Evolutionary conservation across 805 yeast genomes (phyloP).

Genomic region (Naumovozyma dairenensis): DNA sequence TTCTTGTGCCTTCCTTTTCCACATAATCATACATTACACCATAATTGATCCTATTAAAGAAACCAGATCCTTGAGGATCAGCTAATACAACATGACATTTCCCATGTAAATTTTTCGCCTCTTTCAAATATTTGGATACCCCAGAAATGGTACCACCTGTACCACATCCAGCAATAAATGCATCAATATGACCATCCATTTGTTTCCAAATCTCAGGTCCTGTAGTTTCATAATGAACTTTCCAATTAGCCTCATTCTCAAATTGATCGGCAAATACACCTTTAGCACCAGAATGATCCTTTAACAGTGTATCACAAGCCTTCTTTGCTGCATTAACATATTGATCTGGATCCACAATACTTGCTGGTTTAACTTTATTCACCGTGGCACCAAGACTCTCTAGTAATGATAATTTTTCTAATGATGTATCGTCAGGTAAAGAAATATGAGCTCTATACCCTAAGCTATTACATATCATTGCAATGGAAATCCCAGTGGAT

Average conservation of each 20-base stretch:
- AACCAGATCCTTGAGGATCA: constrained; percentile 94
- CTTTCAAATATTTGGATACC: constrained; percentile 64
- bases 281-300: constrained; percentile 28
- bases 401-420: constrained; percentile 67
- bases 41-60: constrained; percentile 69
- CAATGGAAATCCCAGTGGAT: constrained; percentile 90
- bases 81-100: constrained; percentile 54
- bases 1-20: constrained; percentile 86
- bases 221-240: constrained; percentile 67
- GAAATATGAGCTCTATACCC: constrained; percentile 93
- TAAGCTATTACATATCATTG: constrained; percentile 76
- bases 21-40: constrained; percentile 91
- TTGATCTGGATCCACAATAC: constrained; percentile 87
- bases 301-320: constrained; percentile 43
- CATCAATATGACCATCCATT: constrained; percentile 53
- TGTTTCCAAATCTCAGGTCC: constrained; percentile 91
- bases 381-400: constrained; percentile 70
- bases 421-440: constrained; percentile 85
- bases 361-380: constrained; percentile 85
- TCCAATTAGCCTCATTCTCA: constrained; percentile 89
- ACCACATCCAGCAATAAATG: constrained; percentile 85
- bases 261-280: constrained; percentile 94
- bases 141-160: constrained; percentile 98
- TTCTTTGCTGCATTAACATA: constrained; percentile 80
- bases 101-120: constrained; percentile 37